Evolutionary conservation across 306 rosid species (phyloP).

Genomic region (Pachyrhizus erosus): DNA sequence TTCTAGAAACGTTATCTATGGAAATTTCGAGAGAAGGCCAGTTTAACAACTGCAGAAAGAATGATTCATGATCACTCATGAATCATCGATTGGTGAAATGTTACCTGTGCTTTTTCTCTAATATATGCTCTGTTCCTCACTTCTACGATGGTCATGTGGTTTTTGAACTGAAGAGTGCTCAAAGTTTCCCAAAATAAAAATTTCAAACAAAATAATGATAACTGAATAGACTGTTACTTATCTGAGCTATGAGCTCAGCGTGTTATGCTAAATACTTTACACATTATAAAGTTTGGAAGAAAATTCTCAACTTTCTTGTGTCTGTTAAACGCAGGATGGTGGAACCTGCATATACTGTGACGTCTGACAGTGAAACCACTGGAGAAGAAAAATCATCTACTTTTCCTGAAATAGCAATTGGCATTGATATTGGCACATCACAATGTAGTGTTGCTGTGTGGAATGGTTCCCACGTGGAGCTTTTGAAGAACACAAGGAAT

Average conservation of each 20-base stretch:
- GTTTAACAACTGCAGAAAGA: conserved; percentile 4
- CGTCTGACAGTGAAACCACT: conserved; percentile 79
- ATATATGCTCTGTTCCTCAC: neutral
- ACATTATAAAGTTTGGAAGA: neutral
- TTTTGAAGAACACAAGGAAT: conserved; percentile 70
- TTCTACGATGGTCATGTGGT: neutral
- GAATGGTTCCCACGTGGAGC: conserved; percentile 87
- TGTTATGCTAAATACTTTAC: neutral
- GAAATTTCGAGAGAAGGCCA: neutral
- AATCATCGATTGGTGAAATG: neutral
- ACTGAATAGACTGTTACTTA: neutral
- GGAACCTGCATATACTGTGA: conserved; percentile 80
- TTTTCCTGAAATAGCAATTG: conserved; percentile 78
- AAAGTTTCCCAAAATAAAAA: neutral
- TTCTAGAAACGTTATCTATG: neutral
- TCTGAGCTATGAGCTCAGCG: neutral
- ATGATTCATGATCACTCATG: neutral
- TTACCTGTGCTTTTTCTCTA: neutral
- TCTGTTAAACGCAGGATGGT: conserved; percentile 71
- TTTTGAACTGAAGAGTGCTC: neutral
- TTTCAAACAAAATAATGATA: neutral
- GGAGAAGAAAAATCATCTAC: conserved; percentile 67
- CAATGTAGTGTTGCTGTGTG: conserved; percentile 88
- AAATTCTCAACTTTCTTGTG: neutral
- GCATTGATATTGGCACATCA: conserved; percentile 88